Evolutionary conservation across 2,329 filamentous ascomycete species (phyloP).

Genomic region (Fragosphaeria purpurea): DNA sequence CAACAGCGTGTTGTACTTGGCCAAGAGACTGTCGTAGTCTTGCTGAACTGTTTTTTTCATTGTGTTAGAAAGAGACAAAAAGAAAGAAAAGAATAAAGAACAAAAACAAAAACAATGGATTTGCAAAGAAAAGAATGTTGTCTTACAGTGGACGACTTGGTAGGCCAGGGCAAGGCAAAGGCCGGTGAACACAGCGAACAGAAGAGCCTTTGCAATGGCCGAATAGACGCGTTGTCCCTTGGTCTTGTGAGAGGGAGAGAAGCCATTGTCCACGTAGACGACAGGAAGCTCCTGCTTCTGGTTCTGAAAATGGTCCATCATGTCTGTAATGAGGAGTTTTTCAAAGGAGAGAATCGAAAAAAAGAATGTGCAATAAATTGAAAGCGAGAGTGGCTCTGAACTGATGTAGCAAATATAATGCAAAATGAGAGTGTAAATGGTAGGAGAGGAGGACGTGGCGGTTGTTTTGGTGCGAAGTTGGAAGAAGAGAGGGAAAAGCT

Average conservation of each 20-base stretch:
- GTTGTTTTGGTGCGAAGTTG: not conserved
- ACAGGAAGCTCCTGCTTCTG: not conserved
- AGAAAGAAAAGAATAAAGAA: not conserved
- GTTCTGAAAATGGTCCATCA: slow-evolving; percentile 4
- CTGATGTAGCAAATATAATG: not conserved
- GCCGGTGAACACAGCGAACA: not conserved
- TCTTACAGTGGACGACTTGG: slow-evolving; percentile 6
- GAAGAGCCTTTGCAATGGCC: not conserved
- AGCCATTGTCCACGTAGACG: not conserved
- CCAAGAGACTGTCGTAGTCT: slow-evolving; percentile 8
- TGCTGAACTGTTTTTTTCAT: slow-evolving; percentile 8
- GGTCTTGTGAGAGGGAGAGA: not conserved
- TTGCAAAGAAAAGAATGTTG: not conserved
- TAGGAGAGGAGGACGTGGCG: not conserved
- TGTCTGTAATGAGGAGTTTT: too few relatives aligned
- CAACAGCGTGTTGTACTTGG: slow-evolving; percentile 9
- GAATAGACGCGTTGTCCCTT: not conserved
- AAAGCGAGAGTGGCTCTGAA: not conserved
- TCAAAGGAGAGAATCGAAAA: not conserved
- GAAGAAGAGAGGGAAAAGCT: not conserved
- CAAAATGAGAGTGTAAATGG: not conserved
- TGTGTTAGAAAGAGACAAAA: not conserved
- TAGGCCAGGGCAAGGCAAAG: slow-evolving; percentile 5
- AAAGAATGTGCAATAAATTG: not conserved
- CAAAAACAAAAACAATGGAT: not conserved